Evolutionary conservation across 1,284 basidiomycete genomes (phyloP), one percentile per base, ranked within the genome.

Genomic region (Phellopilus nigrolimitatus): DNA sequence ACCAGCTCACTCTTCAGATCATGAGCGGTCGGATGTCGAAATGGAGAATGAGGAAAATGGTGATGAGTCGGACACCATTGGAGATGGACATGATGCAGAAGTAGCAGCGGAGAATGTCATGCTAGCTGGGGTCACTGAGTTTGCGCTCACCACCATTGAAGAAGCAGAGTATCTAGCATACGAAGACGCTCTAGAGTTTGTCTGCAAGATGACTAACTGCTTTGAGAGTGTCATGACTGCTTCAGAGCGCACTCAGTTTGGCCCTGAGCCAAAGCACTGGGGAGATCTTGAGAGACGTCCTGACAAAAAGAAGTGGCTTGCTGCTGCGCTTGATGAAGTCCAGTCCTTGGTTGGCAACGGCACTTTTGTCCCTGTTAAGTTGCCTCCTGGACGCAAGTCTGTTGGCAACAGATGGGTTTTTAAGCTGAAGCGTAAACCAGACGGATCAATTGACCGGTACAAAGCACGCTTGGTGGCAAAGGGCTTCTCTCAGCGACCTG

Each of bases 401-500:
- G 56, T 59, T 50, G 56, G 56, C 2, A 39, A 25, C 46, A 33
- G 48, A 25, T 58, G 57, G 57, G 53, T 60, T 3, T 57, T 60
- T 42, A 58, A 53, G 42, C 40, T 60, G 7, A 60, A 60, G 41
- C 36, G 31, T 3, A 56, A 53, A 27, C 31, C 45, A 21, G 57
- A 68, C 42, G 69, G 71, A 0, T 53, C 61, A 3, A 45, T 68
- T n/a, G 55, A 60, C 24, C 58, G 62, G 15, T 64, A 62, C 61
- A 73, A 72, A 51, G 68, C 64, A 0, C 50, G 71, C 1, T 60
- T 73, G 1, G 68, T 70, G 4, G 71, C 71, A 0, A 67, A 70
- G 39, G 75, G 74, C 2, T 78, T 69, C 58, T 58, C 58, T 0
- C 75, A 79, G 54, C 45, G 57, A 3, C 63, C 65, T 39, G 71